phyloP scores from a whole-genome alignment of 371 early-diverging fungal species.

The Apophysomyces sp. region DNA sequence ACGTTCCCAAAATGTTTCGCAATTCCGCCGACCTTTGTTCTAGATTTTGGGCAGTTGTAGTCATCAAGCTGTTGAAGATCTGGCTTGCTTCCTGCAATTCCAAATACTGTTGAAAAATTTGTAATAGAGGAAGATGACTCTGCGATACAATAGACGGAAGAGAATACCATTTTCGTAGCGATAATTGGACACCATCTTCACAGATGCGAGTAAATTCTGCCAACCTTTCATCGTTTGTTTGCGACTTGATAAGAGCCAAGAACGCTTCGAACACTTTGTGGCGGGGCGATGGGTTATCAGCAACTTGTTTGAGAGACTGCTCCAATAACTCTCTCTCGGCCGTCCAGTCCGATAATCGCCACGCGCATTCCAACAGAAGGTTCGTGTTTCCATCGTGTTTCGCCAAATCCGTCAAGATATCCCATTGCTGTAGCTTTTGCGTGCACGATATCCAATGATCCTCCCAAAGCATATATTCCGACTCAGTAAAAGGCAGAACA shows the following conservation, averaged over 20 bases:
- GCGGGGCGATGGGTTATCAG: slow-evolving; percentile 65
- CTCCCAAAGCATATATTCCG: slow-evolving; percentile 98
- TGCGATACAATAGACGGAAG: slow-evolving; percentile 82
- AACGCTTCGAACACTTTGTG: slow-evolving; percentile 89
- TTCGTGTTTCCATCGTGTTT: slow-evolving; percentile 87
- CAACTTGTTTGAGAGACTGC: slow-evolving; percentile 56
- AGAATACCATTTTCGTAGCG: slow-evolving; percentile 84
- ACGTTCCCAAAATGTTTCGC: slow-evolving; percentile 88
- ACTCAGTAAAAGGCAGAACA: slow-evolving; percentile 89
- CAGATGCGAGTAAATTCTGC: slow-evolving; percentile 79
- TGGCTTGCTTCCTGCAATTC: slow-evolving; percentile 92
- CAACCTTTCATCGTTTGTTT: slow-evolving; percentile 62
- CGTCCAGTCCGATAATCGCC: slow-evolving; percentile 92
- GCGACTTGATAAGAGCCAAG: slow-evolving; percentile 68
- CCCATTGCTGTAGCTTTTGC: slow-evolving; percentile 98
- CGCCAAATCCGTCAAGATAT: slow-evolving; percentile 90
- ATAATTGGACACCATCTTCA: slow-evolving; percentile 87
- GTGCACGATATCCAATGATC: slow-evolving; percentile 95
- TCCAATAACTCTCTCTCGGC: slow-evolving; percentile 75
- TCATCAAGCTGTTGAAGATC: slow-evolving; percentile 80
- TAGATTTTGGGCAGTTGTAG: slow-evolving; percentile 77
- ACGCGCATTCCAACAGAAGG: slow-evolving; percentile 85
- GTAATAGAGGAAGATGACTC: slow-evolving; percentile 85
- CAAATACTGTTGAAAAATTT: slow-evolving; percentile 93
- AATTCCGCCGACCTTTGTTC: slow-evolving; percentile 86